Base-by-base conservation (phyloP, 73 alveolate species). In the Urostyla sp. region DNA sequence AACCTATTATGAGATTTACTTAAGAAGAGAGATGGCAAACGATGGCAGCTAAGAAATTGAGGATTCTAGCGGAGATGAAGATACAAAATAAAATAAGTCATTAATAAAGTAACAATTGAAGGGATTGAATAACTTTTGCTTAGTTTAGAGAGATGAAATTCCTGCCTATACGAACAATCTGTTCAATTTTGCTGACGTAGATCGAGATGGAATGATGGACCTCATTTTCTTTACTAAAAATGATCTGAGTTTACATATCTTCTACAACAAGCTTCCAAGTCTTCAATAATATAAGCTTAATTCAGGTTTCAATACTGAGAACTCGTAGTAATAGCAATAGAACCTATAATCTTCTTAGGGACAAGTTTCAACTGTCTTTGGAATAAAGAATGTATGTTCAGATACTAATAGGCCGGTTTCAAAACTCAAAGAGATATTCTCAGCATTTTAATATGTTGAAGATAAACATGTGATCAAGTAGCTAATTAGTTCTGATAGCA, bases 131-230 rank as follows among this genome's bases (percentile, higher is more conserved):
- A 27, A 53, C 20, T 69, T 23, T 48, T 69, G 83, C 54, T 34
- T 69, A 15, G 83, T 69, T 6, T 28, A 49, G 28, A 69, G 83
- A 34, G 67, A 69, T 32, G 83, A 69, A 28, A 49, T 69, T 4
- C 83, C 83, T 3, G 48, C 40, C 20, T 46, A 13, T 3, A 20
- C 83, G 1, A 46, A 32, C n/a, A 73, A 45, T 24, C 49, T 72
- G 18, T 67, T 89, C 18, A 52, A 43, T 10, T 83, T 84, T 24
- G 90, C 90, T 4, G 95, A 89, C 38, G 72, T 89, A 40, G 95
- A 89, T 57, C 59, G 95, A 60, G 85, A 89, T 38, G 88, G 88
- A 13, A 67, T 84, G 88, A 80, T 66, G 28, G 95, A 89, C 48
- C 38, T 89, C 72, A 55, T 75, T 31, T 67, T 89, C 35, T 66